Evolutionary conservation across 768 basidiomycete species (phyloP).

Genomic region (Crassisporium funariophilum): DNA sequence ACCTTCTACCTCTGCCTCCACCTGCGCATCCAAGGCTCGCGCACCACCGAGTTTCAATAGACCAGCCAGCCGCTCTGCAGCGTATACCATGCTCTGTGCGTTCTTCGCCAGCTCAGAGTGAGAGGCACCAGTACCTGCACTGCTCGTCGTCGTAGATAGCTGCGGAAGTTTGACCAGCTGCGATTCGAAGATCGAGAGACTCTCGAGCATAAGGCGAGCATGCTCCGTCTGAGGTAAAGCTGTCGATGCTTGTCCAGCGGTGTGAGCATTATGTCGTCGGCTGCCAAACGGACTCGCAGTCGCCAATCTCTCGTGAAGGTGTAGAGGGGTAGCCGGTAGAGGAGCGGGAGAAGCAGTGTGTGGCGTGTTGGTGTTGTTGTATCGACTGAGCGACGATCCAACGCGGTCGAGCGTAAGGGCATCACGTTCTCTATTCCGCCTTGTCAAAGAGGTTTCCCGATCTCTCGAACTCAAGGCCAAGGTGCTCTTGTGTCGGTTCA

Average conservation of each 20-base stretch:
- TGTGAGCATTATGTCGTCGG: constrained; percentile 23
- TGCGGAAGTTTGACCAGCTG: constrained; percentile 58
- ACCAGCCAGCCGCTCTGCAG: constrained; percentile 68
- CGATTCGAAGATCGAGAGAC: constrained; percentile 68
- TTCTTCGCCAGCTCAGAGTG: constrained; percentile 58
- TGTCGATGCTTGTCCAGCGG: constrained; percentile 20
- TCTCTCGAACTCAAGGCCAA: constrained; percentile 32
- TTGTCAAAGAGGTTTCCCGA: constrained; percentile 14
- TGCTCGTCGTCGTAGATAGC: constrained; percentile 13
- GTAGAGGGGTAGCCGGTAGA: constrained; percentile 12
- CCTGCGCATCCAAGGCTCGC: constrained; percentile 69
- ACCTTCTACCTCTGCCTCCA: constrained; percentile 72
- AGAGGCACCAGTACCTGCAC: constrained; percentile 30
- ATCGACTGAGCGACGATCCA: constrained; percentile 25
- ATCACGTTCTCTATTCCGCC: constrained; percentile 18
- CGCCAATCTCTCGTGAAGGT: constrained; percentile 21
- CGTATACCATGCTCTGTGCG: constrained; percentile 63
- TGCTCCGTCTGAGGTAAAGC: constrained; percentile 55
- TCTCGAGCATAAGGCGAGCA: constrained; percentile 68
- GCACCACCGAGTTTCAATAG: constrained; percentile 58
- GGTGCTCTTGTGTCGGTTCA: constrained; percentile 45
- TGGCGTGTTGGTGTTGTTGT: constrained; percentile 14
- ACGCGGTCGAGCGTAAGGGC: constrained; percentile 18
- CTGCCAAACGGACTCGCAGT: constrained; percentile 27
- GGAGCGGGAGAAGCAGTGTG: constrained; percentile 17